phyloP scores from a whole-genome alignment of 352 stramenopile species.

The Phytopythium chamaehyphon region DNA sequence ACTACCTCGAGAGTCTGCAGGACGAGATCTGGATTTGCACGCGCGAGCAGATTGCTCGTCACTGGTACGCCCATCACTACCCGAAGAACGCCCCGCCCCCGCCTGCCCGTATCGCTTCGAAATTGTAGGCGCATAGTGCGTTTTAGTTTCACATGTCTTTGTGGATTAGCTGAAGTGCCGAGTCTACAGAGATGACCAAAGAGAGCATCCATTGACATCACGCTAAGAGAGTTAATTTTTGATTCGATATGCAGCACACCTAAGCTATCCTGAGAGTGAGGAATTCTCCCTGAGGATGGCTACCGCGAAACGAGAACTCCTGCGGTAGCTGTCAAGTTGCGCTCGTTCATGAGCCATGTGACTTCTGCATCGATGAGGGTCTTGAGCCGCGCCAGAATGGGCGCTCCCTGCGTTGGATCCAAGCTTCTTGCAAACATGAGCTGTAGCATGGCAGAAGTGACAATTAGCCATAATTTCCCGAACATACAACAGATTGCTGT shows the following conservation, averaged over 20 bases:
- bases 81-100: constrained; percentile 17
- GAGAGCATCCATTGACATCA: too few relatives aligned
- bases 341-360: constrained; percentile 62
- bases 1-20: constrained; percentile 88
- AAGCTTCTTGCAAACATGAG: constrained; percentile 71
- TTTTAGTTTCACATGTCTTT: background rate
- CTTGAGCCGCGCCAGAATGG: constrained; percentile 64
- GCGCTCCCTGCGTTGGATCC: constrained; percentile 58
- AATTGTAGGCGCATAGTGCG: constrained; percentile 10
- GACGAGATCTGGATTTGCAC: constrained; percentile 93
- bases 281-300: background rate
- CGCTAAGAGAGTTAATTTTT: too few relatives aligned
- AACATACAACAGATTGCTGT: background rate
- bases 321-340: constrained; percentile 19
- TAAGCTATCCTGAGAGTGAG: constrained; percentile 1
- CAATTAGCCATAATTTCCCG: too few relatives aligned
- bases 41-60: constrained; percentile 91
- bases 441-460: constrained; percentile 23
- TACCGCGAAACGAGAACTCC: constrained; percentile 42
- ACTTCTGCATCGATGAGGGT: constrained; percentile 62
- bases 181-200: too few relatives aligned
- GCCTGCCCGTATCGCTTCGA: constrained; percentile 15
- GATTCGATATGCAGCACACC: too few relatives aligned
- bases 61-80: constrained; percentile 93
- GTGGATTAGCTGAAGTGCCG: too few relatives aligned